These are phyloP conservation scores for Orbilia ellipsospora DNA, from an alignment of 2,329 filamentous ascomycete species.

Conservation along the genomic window DNA sequence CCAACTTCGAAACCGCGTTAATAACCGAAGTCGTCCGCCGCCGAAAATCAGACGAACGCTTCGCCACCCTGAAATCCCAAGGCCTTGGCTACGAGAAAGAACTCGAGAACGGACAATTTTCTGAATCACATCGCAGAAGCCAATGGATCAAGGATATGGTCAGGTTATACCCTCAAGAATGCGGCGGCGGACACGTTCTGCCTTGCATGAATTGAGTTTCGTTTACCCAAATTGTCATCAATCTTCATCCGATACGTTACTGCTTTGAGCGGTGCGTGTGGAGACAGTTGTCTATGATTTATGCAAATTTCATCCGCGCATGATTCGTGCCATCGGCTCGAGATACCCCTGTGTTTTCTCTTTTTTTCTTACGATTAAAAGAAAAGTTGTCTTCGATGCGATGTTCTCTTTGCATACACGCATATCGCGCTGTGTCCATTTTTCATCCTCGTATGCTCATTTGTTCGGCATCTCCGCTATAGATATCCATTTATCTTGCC, in stretches of 20 bases:
- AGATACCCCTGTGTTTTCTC: conserved; percentile 9
- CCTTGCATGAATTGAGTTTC: conserved; percentile 40
- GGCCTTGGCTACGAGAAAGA: conserved; percentile 38
- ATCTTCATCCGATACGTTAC: neutral
- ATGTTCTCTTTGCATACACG: neutral
- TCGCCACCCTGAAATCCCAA: conserved; percentile 36
- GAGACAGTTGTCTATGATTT: too few species aligned
- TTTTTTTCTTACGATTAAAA: neutral
- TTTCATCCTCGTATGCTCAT: neutral
- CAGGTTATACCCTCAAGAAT: conserved; percentile 48
- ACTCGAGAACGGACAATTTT: conserved; percentile 51
- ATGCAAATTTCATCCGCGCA: too few species aligned
- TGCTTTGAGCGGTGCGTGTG: too few species aligned
- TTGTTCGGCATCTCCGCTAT: conserved; percentile 26
- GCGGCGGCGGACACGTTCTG: conserved; percentile 50
- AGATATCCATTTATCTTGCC: conserved; percentile 1
- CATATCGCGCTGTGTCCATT: neutral
- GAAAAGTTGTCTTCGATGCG: conserved; percentile 20
- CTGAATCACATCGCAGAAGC: conserved; percentile 41
- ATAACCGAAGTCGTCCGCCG: conserved; percentile 54
- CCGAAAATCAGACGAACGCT: conserved; percentile 51
- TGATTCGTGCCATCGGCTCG: conserved; percentile 22
- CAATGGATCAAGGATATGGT: conserved; percentile 53
- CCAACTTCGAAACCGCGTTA: conserved; percentile 46
- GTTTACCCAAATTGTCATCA: conserved; percentile 6